Evolutionary conservation across 2,329 filamentous ascomycete genomes (phyloP).

Genomic region (Fusarium siculi): DNA sequence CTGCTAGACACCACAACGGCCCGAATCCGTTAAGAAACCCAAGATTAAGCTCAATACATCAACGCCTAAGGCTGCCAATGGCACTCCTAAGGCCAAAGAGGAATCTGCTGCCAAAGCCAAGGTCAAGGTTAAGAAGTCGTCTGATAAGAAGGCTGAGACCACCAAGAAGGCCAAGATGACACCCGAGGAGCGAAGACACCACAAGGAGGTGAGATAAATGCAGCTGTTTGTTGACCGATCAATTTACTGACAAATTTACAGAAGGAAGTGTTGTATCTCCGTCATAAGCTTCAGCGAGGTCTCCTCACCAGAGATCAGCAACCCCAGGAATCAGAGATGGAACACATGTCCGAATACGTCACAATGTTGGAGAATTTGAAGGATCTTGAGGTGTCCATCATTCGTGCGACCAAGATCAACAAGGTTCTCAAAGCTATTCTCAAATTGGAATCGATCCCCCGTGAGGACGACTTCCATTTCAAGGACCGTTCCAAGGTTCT

Average conservation of each 20-base stretch:
- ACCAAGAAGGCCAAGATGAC: conserved; percentile 68
- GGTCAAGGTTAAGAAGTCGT: conserved; percentile 64
- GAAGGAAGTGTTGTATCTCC: conserved; percentile 88
- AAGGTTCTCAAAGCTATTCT: conserved; percentile 96
- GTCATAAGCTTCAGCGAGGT: conserved; percentile 94
- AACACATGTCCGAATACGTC: conserved; percentile 79
- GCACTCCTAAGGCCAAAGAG: conserved; percentile 61
- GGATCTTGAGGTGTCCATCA: conserved; percentile 89
- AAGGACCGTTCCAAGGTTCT: conserved; percentile 83
- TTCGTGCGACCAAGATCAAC: conserved; percentile 94
- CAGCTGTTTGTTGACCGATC: background rate
- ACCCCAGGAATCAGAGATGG: conserved; percentile 89
- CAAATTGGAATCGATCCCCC: conserved; percentile 85
- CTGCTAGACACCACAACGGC: conserved; percentile 65
- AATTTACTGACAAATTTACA: conserved; percentile 53
- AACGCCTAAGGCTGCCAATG: conserved; percentile 30
- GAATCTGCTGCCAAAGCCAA: conserved; percentile 65
- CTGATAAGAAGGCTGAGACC: conserved; percentile 66
- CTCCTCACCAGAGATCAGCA: conserved; percentile 86
- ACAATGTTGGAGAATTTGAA: conserved; percentile 81
- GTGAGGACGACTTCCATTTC: conserved; percentile 90
- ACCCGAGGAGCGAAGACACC: conserved; percentile 65
- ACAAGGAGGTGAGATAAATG: conserved; percentile 64
- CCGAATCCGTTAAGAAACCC: conserved; percentile 73
- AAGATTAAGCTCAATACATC: conserved; percentile 73